Conservation (phyloP, 2,329 filamentous ascomycete species). For the Botryotinia narcissicola region DNA sequence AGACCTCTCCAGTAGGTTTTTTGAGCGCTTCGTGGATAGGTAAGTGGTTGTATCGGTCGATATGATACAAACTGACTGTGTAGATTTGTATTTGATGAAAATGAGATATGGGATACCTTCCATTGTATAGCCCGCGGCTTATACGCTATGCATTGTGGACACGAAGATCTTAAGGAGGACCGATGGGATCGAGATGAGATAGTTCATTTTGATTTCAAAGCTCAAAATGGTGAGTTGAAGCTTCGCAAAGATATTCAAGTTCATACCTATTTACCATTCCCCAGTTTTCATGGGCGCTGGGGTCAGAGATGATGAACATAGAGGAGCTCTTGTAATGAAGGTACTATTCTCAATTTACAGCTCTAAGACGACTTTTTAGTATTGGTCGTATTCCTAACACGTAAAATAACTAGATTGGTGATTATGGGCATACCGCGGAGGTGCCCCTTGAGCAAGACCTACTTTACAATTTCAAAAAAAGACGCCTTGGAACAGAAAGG, state of each 20-base stretch:
- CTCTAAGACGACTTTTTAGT: neutral
- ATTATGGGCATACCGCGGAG: neutral
- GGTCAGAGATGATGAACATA: neutral
- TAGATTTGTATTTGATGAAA: neutral
- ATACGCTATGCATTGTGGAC: slow-evolving; percentile 10
- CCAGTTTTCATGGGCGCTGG: neutral
- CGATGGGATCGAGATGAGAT: slow-evolving; percentile 16
- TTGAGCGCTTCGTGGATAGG: neutral
- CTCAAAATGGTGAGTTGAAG: neutral
- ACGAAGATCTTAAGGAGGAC: neutral
- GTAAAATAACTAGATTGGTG: neutral
- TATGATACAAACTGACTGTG: neutral
- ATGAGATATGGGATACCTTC: slow-evolving; percentile 7
- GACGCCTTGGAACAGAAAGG: neutral
- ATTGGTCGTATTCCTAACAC: neutral
- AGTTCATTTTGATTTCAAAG: slow-evolving; percentile 16
- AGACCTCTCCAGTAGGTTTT: neutral
- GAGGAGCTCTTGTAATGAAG: neutral
- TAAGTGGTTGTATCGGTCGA: neutral
- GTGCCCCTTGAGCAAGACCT: neutral
- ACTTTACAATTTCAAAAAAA: neutral
- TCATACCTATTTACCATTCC: neutral
- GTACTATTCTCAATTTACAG: neutral
- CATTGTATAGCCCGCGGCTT: slow-evolving; percentile 2
- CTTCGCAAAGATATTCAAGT: too few species aligned